A percentile compares a stretch with the other conserved stretches of the same genome.
Evolutionary conservation across 129 eudicot species (phyloP).

Genomic region (Heracleum sosnowskyi): DNA sequence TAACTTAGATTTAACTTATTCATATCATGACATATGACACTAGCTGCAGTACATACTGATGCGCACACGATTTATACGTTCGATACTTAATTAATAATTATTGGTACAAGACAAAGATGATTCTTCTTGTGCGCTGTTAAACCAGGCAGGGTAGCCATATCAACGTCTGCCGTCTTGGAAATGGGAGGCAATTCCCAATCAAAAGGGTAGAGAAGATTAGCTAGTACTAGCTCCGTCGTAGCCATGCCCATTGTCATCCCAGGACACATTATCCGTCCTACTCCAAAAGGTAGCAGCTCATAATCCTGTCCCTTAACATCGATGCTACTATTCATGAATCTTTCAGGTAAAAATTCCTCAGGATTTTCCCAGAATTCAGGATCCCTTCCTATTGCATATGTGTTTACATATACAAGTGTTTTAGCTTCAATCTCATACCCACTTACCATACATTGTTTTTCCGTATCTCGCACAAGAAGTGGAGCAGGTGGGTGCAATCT

Average conservation of each 20-base stretch:
- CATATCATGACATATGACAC: neutral
- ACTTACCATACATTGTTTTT: neutral
- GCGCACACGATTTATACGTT: neutral
- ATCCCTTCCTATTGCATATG: neutral
- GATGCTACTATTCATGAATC: neutral
- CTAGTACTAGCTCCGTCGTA: neutral
- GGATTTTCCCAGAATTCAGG: neutral
- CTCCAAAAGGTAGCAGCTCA: neutral
- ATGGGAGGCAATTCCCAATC: neutral
- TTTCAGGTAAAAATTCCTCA: neutral
- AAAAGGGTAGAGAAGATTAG: constrained; percentile 4
- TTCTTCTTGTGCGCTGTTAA: neutral
- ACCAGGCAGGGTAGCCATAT: constrained; percentile 4
- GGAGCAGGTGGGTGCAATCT: constrained; percentile 7
- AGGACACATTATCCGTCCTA: neutral
- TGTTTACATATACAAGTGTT: neutral
- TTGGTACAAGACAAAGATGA: neutral
- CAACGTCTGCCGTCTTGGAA: neutral
- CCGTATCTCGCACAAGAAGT: neutral
- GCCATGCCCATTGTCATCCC: neutral
- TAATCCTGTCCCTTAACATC: neutral
- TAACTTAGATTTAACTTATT: no score
- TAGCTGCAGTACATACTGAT: neutral
- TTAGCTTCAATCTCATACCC: neutral
- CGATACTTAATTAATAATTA: neutral